Conservation (phyloP, 1,284 basidiomycete species). For the Tylopilus orsonianus region DNA sequence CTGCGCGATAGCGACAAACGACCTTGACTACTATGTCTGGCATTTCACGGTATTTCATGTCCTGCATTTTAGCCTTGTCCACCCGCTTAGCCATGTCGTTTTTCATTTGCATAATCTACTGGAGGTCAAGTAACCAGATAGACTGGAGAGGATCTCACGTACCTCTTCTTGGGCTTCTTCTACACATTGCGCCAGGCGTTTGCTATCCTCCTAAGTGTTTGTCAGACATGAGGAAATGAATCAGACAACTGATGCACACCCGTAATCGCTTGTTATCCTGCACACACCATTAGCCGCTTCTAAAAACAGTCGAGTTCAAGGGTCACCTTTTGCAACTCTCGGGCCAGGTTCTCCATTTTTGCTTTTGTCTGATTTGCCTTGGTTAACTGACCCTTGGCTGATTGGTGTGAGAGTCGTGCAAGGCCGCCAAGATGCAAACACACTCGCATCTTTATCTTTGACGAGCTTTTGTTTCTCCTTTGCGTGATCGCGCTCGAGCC, state of each 20-base stretch:
- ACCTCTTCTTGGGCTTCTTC: constrained; percentile 83
- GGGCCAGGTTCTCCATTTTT: constrained; percentile 84
- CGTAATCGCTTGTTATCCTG: constrained; percentile 84
- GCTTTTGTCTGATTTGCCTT: constrained; percentile 83
- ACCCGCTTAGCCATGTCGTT: constrained; percentile 72
- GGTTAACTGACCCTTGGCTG: constrained; percentile 78
- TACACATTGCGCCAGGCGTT: constrained; percentile 71
- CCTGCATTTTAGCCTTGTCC: constrained; percentile 71
- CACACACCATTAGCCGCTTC: constrained; percentile 18
- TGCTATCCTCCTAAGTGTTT: constrained; percentile 69
- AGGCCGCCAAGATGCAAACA: constrained; percentile 23
- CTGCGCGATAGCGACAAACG: constrained; percentile 80
- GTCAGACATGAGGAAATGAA: constrained; percentile 18
- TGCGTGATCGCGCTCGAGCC: constrained; percentile 78
- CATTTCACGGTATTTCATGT: constrained; percentile 73
- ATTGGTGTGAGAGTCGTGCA: constrained; percentile 13
- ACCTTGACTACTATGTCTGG: constrained; percentile 84
- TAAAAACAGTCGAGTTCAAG: constrained; percentile 3
- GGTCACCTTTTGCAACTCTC: constrained; percentile 78
- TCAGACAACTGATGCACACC: constrained; percentile 43
- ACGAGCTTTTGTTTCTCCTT: constrained; percentile 85
- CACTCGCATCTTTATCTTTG: constrained; percentile 85
- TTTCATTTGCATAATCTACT: constrained; percentile 72
- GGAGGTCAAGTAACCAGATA: constrained; percentile 13
- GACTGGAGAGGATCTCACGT: constrained; percentile 11